Conservation (phyloP, 179 eudicot species). For the Pouteria campechiana region DNA sequence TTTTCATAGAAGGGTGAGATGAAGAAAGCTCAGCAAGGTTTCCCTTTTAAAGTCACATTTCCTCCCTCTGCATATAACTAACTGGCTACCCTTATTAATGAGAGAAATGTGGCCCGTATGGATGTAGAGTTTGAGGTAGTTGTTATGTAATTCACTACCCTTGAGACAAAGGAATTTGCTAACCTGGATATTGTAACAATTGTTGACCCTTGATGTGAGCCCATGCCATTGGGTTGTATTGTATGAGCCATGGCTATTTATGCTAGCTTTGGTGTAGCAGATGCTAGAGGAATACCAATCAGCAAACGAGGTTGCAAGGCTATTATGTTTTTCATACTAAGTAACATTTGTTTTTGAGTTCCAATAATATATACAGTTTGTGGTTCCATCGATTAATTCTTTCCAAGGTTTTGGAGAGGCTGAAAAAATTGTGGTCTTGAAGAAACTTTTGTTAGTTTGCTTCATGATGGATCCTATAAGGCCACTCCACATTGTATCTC, state of each 20-base stretch:
- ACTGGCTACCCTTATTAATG: constrained; percentile 35
- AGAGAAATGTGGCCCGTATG: constrained; percentile 45
- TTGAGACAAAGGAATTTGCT: constrained; percentile 25
- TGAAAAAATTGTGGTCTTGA: constrained; percentile 81
- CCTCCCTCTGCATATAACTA: constrained; percentile 31
- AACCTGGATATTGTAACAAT: constrained; percentile 27
- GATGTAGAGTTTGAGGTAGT: constrained; percentile 35
- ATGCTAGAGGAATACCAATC: constrained; percentile 35
- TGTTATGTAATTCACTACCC: constrained; percentile 26
- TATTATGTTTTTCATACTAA: constrained; percentile 76
- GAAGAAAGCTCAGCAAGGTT: constrained; percentile 36
- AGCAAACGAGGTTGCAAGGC: constrained; percentile 35
- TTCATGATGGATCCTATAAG: too few species aligned
- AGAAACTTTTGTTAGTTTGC: too few species aligned
- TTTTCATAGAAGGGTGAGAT: constrained; percentile 27
- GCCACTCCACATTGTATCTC: too few species aligned
- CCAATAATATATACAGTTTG: constrained; percentile 71
- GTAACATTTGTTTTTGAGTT: constrained; percentile 81
- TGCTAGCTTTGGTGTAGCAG: constrained; percentile 36
- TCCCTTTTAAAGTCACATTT: constrained; percentile 33
- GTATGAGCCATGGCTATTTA: constrained; percentile 23
- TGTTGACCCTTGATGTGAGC: constrained; percentile 27
- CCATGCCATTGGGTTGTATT: constrained; percentile 16
- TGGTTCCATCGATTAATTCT: constrained; percentile 84
- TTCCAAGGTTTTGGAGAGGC: constrained; percentile 86